phyloP scores from a whole-genome alignment of 176 grass and related monocot genomes.

The Zea mays region Zm-B73-REFERENCE-NAM-5.0 NC_050096.1:238686001-238686500 shows the following conservation, averaged over 20 bases:
- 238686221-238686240: conserved; percentile 37
- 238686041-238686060: too few relatives aligned
- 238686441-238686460: background rate
- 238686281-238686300: conserved; percentile 29
- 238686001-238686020: too few relatives aligned
- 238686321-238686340: conserved; percentile 37
- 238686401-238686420: conserved; percentile 2
- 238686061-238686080: too few relatives aligned
- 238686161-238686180: background rate
- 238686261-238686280: background rate
- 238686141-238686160: too few relatives aligned
- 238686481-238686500: background rate
- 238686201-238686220: conserved; percentile 2
- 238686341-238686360: conserved; percentile 22
- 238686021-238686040: too few relatives aligned
- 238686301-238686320: conserved; percentile 22
- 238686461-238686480: conserved; percentile 7
- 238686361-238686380: background rate
- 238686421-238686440: background rate
- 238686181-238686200: background rate
- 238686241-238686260: conserved; percentile 27
- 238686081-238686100: too few relatives aligned
- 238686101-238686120: too few relatives aligned
- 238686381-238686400: background rate
- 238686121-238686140: too few relatives aligned